Evolutionary conservation across 371 early-diverging fungal genomes (phyloP).

Genomic region (Mortierella sp.): DNA sequence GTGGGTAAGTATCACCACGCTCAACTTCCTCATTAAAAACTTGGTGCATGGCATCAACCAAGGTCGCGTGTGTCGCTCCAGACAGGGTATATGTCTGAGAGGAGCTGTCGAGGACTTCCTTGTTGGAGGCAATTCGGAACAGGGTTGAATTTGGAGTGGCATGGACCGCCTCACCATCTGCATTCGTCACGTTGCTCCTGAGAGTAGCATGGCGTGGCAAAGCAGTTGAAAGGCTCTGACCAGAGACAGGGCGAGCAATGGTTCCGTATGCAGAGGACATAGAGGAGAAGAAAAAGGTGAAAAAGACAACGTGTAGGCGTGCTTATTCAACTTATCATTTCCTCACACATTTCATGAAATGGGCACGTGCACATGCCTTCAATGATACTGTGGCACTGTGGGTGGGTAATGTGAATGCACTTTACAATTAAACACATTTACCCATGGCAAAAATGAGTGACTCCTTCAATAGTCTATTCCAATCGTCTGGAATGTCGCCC

Average conservation of each 20-base stretch:
- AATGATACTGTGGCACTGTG: not conserved
- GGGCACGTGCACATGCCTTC: not conserved
- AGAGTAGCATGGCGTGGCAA: slow-evolving; percentile 64
- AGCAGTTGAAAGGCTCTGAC: slow-evolving; percentile 45
- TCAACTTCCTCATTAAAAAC: slow-evolving; percentile 77
- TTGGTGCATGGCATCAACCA: slow-evolving; percentile 63
- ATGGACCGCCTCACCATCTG: slow-evolving; percentile 44
- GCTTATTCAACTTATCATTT: not conserved
- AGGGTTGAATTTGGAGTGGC: slow-evolving; percentile 49
- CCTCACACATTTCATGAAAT: not conserved
- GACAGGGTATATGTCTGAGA: slow-evolving; percentile 20
- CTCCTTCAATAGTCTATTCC: slow-evolving; percentile 11
- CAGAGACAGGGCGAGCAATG: slow-evolving; percentile 61
- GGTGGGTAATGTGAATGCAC: not conserved
- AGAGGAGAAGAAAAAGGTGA: not conserved
- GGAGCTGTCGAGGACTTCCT: slow-evolving; percentile 27
- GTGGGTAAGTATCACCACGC: slow-evolving; percentile 82
- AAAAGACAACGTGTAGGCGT: not conserved
- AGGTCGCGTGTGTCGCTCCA: slow-evolving; percentile 18
- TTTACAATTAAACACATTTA: not conserved
- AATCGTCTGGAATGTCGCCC: not conserved
- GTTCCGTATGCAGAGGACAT: slow-evolving; percentile 78
- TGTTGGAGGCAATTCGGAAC: slow-evolving; percentile 43
- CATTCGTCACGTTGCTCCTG: slow-evolving; percentile 38
- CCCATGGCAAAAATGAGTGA: slow-evolving; percentile 11